Conservation (phyloP, 139 green algal species). For the Eudorina sp. region DNA sequence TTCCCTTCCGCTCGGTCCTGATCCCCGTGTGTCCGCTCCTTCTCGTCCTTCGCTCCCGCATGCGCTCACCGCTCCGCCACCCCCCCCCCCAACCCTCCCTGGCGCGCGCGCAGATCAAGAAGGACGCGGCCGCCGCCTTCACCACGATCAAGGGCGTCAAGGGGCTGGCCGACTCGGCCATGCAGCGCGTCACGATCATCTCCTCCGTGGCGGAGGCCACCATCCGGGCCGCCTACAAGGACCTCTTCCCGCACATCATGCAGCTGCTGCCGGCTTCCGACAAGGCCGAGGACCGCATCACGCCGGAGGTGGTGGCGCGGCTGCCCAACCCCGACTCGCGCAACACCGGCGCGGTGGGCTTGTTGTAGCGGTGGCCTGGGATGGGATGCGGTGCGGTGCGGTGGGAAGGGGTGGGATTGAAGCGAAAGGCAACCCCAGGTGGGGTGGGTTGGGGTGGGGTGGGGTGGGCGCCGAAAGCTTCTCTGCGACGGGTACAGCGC, state of each 20-base stretch:
- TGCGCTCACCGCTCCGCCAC: no score
- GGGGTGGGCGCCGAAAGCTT: background rate
- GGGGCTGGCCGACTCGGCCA: background rate
- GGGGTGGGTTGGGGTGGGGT: background rate
- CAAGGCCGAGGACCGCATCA: background rate
- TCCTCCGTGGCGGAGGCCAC: constrained; percentile 74
- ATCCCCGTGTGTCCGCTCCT: no score
- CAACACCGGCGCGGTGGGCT: background rate
- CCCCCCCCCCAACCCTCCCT: no score
- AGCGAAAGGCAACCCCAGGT: no score
- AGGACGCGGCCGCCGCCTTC: background rate
- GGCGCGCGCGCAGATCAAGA: background rate
- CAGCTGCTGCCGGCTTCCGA: constrained; percentile 31
- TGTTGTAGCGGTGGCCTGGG: background rate
- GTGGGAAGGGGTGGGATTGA: no score
- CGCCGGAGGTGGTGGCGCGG: constrained; percentile 17
- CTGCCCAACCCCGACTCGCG: constrained; percentile 47
- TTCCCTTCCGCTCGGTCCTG: no score
- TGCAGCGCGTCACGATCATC: constrained; percentile 62
- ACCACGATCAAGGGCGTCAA: background rate
- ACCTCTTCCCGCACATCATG: constrained; percentile 50
- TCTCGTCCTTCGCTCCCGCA: no score
- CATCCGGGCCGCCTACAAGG: constrained; percentile 69
- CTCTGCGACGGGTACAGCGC: no score
- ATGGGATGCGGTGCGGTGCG: no score